These are phyloP conservation scores for Rhizoclosmatium sp. DNA, from an alignment of 192 early-diverging fungal genomes.

Conservation along the genomic window DNA sequence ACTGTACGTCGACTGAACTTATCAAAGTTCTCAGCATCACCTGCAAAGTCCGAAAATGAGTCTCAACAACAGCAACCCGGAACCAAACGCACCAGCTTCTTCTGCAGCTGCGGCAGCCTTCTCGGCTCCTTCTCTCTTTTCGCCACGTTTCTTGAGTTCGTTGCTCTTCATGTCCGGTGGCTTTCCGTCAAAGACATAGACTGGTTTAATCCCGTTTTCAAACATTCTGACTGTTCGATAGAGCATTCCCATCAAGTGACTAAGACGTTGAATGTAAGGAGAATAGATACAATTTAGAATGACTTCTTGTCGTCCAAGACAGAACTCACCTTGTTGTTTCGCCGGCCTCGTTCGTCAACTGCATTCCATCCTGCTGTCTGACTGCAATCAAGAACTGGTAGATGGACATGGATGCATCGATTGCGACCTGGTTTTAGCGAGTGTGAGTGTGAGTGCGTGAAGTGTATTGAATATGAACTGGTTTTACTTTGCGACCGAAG, in stretches of 20 bases:
- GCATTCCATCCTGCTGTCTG: conserved; percentile 83
- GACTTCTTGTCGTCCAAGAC: neutral
- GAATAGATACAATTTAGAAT: neutral
- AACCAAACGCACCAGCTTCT: conserved; percentile 51
- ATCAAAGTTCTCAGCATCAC: conserved; percentile 79
- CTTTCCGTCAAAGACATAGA: conserved; percentile 99
- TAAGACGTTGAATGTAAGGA: conserved; percentile 30
- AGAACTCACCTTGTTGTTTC: conserved; percentile 83
- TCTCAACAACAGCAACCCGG: neutral
- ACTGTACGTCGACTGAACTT: conserved; percentile 89
- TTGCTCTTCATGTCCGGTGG: conserved; percentile 91
- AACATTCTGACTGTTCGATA: conserved; percentile 97
- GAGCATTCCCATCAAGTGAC: conserved; percentile 96
- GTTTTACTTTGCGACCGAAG: neutral
- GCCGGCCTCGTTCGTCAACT: conserved; percentile 87
- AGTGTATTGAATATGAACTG: neutral
- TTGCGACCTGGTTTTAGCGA: conserved; percentile 89
- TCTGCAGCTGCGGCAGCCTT: conserved; percentile 52
- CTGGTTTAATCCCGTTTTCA: conserved; percentile 94
- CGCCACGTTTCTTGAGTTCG: conserved; percentile 69
- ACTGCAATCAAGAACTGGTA: conserved; percentile 99
- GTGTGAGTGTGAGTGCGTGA: conserved; percentile 61
- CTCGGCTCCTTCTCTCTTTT: conserved; percentile 55
- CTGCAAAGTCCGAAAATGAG: conserved; percentile 34
- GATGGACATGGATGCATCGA: conserved; percentile 97